Conservation (phyloP, 2,329 filamentous ascomycete genomes). For the Curvularia hawaiiensis region DNA sequence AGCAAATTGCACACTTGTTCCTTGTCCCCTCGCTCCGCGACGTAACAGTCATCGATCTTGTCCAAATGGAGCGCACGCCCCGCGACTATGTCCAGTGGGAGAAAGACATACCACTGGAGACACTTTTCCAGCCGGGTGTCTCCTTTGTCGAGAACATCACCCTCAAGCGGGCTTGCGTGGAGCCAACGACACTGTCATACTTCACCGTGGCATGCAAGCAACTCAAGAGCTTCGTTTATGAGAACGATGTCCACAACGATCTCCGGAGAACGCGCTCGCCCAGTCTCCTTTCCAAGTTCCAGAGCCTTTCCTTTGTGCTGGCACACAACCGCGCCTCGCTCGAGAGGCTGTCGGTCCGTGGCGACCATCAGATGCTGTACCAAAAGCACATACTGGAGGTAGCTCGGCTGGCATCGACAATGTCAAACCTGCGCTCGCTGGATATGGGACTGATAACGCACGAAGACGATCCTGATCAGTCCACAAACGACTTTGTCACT, state of each 20-base stretch:
- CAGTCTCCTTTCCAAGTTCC: not conserved
- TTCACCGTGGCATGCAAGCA: conserved; percentile 9
- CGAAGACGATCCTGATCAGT: conserved; percentile 6
- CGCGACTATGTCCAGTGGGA: conserved; percentile 1
- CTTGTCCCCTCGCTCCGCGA: conserved; percentile 8
- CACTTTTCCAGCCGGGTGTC: conserved; percentile 1
- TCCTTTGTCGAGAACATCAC: conserved; percentile 5
- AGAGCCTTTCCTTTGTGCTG: conserved; percentile 2
- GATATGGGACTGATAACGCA: conserved; percentile 13
- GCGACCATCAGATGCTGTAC: conserved; percentile 6
- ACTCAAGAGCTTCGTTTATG: conserved; percentile 10
- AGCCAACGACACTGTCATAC: not conserved
- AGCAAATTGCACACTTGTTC: conserved; percentile 12
- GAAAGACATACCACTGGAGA: conserved; percentile 5
- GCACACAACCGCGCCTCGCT: not conserved
- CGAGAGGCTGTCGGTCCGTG: conserved; percentile 8
- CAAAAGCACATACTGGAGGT: conserved; percentile 10
- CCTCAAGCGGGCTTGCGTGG: conserved; percentile 10
- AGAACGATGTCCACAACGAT: conserved; percentile 11
- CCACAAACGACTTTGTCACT: conserved; percentile 3
- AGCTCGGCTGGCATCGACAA: conserved; percentile 7
- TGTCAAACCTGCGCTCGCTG: conserved; percentile 8
- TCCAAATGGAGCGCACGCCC: not conserved
- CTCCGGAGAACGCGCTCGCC: not conserved
- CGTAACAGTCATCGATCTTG: conserved; percentile 2